Evolutionary conservation across 345 rosid species (phyloP).

Genomic region (Syzygium aromaticum): DNA sequence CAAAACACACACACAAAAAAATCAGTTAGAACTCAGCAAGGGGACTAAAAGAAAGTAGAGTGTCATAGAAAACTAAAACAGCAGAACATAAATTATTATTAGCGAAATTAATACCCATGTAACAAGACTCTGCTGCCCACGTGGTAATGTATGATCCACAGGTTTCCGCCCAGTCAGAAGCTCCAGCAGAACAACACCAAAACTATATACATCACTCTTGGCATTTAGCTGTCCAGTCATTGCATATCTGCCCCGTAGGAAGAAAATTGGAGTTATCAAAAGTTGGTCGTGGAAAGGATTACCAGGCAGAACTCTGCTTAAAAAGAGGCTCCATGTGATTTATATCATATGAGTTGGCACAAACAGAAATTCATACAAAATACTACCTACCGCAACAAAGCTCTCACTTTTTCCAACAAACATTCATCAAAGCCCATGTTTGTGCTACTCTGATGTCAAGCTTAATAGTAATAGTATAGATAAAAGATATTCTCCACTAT

Average conservation of each 20-base stretch:
- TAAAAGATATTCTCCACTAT: not conserved
- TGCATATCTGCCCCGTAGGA: constrained; percentile 52
- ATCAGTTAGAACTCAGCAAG: not conserved
- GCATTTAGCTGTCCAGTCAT: constrained; percentile 95
- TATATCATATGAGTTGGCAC: not conserved
- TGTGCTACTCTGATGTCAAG: not conserved
- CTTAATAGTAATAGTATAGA: not conserved
- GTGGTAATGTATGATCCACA: constrained; percentile 89
- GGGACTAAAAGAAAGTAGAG: not conserved
- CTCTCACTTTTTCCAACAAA: not conserved
- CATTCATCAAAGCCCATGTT: not conserved
- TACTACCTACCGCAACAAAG: not conserved
- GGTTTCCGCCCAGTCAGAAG: constrained; percentile 96
- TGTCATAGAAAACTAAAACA: not conserved
- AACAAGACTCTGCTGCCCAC: constrained; percentile 74
- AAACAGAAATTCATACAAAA: not conserved
- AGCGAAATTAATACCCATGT: constrained; percentile 44
- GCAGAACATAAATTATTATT: not conserved
- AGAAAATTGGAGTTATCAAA: not conserved
- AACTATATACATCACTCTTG: constrained; percentile 57
- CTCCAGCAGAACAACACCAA: constrained; percentile 77
- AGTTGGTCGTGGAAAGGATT: not conserved
- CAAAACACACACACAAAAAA: not conserved
- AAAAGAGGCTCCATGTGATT: not conserved
- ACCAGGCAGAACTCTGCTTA: not conserved